Conservation (phyloP, 768 basidiomycete species). For the Collybiopsis confluens region DNA sequence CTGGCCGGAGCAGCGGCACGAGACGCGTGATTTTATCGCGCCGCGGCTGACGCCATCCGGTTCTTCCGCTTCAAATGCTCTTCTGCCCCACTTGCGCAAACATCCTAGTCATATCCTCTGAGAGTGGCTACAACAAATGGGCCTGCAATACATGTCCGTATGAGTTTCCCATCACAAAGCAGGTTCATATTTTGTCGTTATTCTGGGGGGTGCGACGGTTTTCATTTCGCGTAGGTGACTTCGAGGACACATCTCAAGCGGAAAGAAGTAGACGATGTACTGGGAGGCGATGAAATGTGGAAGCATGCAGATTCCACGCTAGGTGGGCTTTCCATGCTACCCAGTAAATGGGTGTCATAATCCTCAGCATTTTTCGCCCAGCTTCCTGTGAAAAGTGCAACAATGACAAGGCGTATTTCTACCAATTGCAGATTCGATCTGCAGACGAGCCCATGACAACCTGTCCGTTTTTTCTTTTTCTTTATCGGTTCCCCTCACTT, state of each 20-base stretch:
- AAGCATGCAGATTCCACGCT: constrained; percentile 82
- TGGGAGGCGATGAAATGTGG: constrained; percentile 93
- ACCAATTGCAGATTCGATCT: constrained; percentile 93
- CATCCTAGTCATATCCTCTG: constrained; percentile 71
- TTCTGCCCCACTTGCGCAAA: constrained; percentile 97
- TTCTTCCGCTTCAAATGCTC: constrained; percentile 49
- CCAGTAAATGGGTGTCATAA: background rate
- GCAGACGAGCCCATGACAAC: constrained; percentile 90
- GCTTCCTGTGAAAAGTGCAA: constrained; percentile 78
- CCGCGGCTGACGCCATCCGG: background rate
- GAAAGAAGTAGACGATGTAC: constrained; percentile 94
- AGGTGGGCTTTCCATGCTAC: background rate
- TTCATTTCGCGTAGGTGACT: constrained; percentile 67
- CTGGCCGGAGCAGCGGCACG: too few species aligned
- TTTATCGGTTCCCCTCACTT: background rate
- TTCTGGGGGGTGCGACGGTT: background rate
- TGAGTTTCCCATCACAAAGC: constrained; percentile 87
- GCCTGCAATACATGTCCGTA: constrained; percentile 93
- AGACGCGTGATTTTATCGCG: too few species aligned
- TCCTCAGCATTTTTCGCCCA: constrained; percentile 15
- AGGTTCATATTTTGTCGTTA: constrained; percentile 37
- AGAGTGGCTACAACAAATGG: constrained; percentile 87
- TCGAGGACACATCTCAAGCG: constrained; percentile 79
- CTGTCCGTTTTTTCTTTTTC: constrained; percentile 30
- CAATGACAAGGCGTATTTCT: constrained; percentile 82